phyloP scores from a whole-genome alignment of 352 stramenopile species.

The Peronospora destructor region DNA sequence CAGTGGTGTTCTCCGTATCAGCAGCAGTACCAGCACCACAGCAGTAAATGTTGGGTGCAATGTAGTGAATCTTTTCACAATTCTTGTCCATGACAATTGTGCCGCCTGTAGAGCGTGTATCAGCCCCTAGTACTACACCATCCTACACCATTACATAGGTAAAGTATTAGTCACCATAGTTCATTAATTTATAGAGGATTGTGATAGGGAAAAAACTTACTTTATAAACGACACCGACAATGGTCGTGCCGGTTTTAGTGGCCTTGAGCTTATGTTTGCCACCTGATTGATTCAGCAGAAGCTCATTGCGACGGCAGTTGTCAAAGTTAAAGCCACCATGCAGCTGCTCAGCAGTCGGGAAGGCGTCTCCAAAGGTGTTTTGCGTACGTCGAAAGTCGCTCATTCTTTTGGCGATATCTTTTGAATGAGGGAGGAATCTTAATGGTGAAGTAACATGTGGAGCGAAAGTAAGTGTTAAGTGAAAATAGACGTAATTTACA shows the following conservation, averaged over 20 bases:
- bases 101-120: conserved; percentile 95
- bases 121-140: conserved; percentile 94
- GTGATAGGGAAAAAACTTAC: background rate
- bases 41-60: conserved; percentile 99
- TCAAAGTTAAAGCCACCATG: conserved; percentile 90
- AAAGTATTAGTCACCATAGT: background rate
- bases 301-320: conserved; percentile 89
- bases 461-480: background rate
- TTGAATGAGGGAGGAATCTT: conserved; percentile 25
- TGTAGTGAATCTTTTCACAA: conserved; percentile 99
- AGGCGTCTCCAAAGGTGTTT: conserved; percentile 70
- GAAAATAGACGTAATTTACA: no score
- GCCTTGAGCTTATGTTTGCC: conserved; percentile 62
- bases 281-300: conserved; percentile 57
- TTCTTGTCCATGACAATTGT: conserved; percentile 98
- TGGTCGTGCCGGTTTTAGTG: conserved; percentile 96
- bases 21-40: conserved; percentile 95
- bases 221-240: conserved; percentile 94
- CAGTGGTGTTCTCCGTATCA: conserved; percentile 93
- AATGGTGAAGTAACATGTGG: conserved; percentile 4
- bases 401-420: conserved; percentile 36
- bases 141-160: conserved; percentile 33
- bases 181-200: no score
- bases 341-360: conserved; percentile 45
- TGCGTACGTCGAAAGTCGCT: conserved; percentile 78